Conservation (phyloP, 345 rosid species). For the Acer negundo region DNA sequence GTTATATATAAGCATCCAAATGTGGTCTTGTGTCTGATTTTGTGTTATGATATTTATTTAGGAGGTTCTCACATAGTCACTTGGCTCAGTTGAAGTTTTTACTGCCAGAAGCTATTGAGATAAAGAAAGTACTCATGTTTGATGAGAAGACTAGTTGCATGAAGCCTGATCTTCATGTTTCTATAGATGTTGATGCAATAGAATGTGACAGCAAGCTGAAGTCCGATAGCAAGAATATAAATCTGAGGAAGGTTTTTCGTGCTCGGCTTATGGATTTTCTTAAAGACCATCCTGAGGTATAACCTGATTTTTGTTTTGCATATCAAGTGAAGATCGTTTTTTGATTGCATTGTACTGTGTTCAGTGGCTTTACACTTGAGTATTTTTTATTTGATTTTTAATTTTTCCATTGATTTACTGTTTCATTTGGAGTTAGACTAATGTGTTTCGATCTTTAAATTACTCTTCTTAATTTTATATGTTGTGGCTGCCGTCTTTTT, state of each 20-base stretch:
- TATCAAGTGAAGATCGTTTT: not conserved
- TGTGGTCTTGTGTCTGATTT: not conserved
- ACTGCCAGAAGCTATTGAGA: constrained; percentile 76
- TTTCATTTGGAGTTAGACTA: not conserved
- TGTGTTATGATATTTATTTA: constrained; percentile 26
- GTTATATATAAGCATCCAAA: not conserved
- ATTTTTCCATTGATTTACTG: not conserved
- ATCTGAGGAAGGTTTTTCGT: constrained; percentile 62
- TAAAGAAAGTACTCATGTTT: constrained; percentile 50
- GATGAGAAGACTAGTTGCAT: constrained; percentile 74
- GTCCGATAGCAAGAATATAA: constrained; percentile 44
- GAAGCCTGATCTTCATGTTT: constrained; percentile 81
- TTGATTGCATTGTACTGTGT: not conserved
- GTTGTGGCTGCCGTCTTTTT: too few species aligned
- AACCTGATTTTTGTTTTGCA: not conserved
- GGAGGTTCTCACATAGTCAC: constrained; percentile 77
- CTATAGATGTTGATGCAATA: constrained; percentile 52
- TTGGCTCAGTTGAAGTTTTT: constrained; percentile 77
- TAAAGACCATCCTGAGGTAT: constrained; percentile 74
- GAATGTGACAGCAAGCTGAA: constrained; percentile 33
- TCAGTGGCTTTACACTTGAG: constrained; percentile 1
- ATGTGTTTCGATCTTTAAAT: not conserved
- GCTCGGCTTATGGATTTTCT: constrained; percentile 53
- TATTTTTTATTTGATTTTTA: not conserved
- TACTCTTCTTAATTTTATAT: not conserved